A percentile compares a stretch with the other conserved stretches of the same genome.
Evolutionary conservation across 1,284 basidiomycete genomes (phyloP).

Genomic region (Vanrija sp.): DNA sequence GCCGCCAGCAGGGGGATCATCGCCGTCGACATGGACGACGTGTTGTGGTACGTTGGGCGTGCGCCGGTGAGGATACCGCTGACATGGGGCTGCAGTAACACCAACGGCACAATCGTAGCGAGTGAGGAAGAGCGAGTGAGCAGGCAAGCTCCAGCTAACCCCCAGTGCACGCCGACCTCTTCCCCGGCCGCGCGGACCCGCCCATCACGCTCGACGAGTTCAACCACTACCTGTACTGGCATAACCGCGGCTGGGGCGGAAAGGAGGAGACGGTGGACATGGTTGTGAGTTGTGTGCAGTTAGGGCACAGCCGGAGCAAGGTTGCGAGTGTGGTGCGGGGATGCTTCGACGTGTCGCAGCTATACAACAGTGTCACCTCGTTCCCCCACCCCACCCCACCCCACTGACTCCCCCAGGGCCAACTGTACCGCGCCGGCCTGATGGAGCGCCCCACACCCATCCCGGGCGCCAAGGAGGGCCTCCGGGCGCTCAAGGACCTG

Average conservation of each 20-base stretch:
- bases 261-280: slow-evolving; percentile 49
- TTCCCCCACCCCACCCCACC: neutral
- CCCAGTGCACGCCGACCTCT: slow-evolving; percentile 62
- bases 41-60: slow-evolving; percentile 16
- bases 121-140: slow-evolving; percentile 54
- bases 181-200: slow-evolving; percentile 54
- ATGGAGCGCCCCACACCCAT: slow-evolving; percentile 54
- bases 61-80: neutral
- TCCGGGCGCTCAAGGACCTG: slow-evolving; percentile 57
- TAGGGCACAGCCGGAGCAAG: too few species aligned
- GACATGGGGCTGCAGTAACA: slow-evolving; percentile 48
- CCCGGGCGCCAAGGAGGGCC: slow-evolving; percentile 62
- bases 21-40: slow-evolving; percentile 36
- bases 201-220: slow-evolving; percentile 57
- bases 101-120: slow-evolving; percentile 61
- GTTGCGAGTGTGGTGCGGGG: too few species aligned
- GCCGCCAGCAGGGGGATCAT: slow-evolving; percentile 23
- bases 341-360: too few species aligned
- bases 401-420: slow-evolving; percentile 2
- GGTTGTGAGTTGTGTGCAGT: slow-evolving; percentile 34
- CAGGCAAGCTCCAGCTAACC: neutral
- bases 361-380: too few species aligned
- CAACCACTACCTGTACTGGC: slow-evolving; percentile 63
- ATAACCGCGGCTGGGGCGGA: slow-evolving; percentile 65
- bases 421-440: slow-evolving; percentile 38